Base-by-base conservation (phyloP, 805 yeast genomes). In the Yarrowia sp. region DNA sequence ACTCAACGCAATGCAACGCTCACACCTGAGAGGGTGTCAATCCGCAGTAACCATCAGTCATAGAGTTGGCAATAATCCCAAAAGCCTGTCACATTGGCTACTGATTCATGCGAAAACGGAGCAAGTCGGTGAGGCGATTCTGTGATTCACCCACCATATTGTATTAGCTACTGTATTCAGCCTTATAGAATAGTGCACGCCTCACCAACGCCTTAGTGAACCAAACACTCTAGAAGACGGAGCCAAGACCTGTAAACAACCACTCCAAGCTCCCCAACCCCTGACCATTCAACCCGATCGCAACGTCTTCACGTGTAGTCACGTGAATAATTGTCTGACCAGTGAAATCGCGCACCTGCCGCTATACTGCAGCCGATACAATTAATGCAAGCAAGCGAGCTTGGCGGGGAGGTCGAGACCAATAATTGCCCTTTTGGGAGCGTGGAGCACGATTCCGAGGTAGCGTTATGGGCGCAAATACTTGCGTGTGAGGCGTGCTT, bases 331-430 rank as follows among this genome's bases (percentile, higher is more conserved):
- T 14, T 33, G 55, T 33, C 15, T n/a, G 55, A 49, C 10, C 55
- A 19, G 60, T 53, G 14, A 55, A 55, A 55, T 55, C 61, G 61
- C 61, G 19, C 61, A 55, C 46, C 46, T 55, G 61, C 46, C 38
- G 61, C 19, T 7, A 39, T 19, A n/a, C 58, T 53, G 61, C 61
- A 55, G 17, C 44, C 44, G 12, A 39, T 15, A 39, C 61, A 55
- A 55, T 55, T 55, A 55, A 55, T 55, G 61, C 61, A 55, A 55
- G 61, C 61, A 55, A 55, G 61, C 61, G 61, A 55, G 58, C 58
- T 52, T 52, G 61, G 61, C 61, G 61, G 36, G 14, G 61, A 9
- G 36, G 46, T n/a, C 46, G 7, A 38, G 60, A 55, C 61, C 61
- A 55, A 39, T 9, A 39, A 55, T 55, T 55, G 14, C 61, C 61